phyloP scores from a whole-genome alignment of 2,329 filamentous ascomycete genomes.

The Catunica adiposa region DNA sequence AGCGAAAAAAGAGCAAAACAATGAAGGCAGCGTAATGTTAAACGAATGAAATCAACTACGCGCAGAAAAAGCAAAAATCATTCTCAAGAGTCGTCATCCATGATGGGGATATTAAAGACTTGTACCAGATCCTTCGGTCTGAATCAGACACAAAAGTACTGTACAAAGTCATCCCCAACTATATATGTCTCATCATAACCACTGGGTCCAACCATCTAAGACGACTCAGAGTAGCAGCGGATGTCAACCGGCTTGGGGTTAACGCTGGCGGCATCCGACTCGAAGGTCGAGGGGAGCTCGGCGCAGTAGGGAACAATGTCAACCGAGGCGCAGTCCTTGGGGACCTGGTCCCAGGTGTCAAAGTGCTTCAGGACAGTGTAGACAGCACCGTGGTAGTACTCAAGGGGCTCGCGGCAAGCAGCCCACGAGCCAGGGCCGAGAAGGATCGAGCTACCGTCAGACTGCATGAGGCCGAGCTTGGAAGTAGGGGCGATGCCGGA shows the following conservation, averaged over 20 bases:
- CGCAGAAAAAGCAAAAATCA: not conserved
- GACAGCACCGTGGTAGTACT: slow-evolving; percentile 25
- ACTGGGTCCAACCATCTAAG: slow-evolving; percentile 8
- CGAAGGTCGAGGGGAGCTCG: slow-evolving; percentile 21
- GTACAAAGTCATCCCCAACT: slow-evolving; percentile 1
- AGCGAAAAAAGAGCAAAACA: not conserved
- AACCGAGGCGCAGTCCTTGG: slow-evolving; percentile 27
- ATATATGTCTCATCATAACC: slow-evolving; percentile 3
- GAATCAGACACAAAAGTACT: slow-evolving; percentile 1
- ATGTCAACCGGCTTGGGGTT: not conserved
- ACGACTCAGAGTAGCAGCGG: slow-evolving; percentile 9
- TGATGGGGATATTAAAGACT: not conserved
- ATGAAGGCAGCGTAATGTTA: not conserved
- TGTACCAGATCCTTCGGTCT: not conserved
- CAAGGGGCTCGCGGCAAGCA: slow-evolving; percentile 27
- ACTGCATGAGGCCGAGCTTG: slow-evolving; percentile 23
- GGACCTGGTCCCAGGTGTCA: slow-evolving; percentile 18
- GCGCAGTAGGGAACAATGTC: slow-evolving; percentile 29
- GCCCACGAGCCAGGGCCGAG: slow-evolving; percentile 23
- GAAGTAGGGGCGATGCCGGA: slow-evolving; percentile 19
- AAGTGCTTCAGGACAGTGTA: slow-evolving; percentile 18
- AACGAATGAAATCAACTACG: not conserved
- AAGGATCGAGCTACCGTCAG: slow-evolving; percentile 19
- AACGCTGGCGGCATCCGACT: not conserved
- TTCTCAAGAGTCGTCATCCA: not conserved